These are phyloP conservation scores for Passalora sequoiae DNA, from an alignment of 2,329 filamentous ascomycete genomes.

Conservation along the genomic window DNA sequence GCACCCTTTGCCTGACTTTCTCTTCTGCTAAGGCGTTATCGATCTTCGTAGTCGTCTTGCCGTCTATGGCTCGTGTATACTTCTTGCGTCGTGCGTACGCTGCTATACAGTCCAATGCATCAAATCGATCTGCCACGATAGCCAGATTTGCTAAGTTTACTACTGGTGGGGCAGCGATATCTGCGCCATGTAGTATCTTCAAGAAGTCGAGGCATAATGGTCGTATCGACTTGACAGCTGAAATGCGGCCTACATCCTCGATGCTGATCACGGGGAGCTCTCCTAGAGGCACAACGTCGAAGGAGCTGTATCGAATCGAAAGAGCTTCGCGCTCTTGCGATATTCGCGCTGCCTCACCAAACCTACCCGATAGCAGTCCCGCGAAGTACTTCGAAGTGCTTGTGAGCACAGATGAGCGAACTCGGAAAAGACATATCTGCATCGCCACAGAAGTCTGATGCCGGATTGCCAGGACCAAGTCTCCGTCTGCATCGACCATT, in stretches of 20 bases:
- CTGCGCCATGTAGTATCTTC: slow-evolving; percentile 57
- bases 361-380: slow-evolving; percentile 58
- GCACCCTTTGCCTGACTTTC: slow-evolving; percentile 61
- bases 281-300: slow-evolving; percentile 37
- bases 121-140: slow-evolving; percentile 68
- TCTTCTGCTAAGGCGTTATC: slow-evolving; percentile 53
- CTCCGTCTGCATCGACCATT: slow-evolving; percentile 54
- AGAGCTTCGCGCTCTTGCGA: slow-evolving; percentile 50
- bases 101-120: slow-evolving; percentile 55
- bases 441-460: slow-evolving; percentile 54
- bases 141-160: slow-evolving; percentile 62
- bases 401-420: slow-evolving; percentile 53
- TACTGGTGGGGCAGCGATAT: slow-evolving; percentile 47
- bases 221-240: slow-evolving; percentile 54
- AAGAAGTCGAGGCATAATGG: slow-evolving; percentile 59
- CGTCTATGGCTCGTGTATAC: slow-evolving; percentile 39
- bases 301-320: slow-evolving; percentile 42
- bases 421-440: slow-evolving; percentile 60
- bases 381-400: slow-evolving; percentile 65
- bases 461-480: slow-evolving; percentile 61
- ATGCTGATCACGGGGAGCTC: slow-evolving; percentile 62
- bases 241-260: slow-evolving; percentile 64
- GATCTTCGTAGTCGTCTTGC: slow-evolving; percentile 40
- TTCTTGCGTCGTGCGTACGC: slow-evolving; percentile 49
- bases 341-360: slow-evolving; percentile 58